Evolutionary conservation across 805 yeast genomes (phyloP).

Genomic region (Candida insectalens): DNA sequence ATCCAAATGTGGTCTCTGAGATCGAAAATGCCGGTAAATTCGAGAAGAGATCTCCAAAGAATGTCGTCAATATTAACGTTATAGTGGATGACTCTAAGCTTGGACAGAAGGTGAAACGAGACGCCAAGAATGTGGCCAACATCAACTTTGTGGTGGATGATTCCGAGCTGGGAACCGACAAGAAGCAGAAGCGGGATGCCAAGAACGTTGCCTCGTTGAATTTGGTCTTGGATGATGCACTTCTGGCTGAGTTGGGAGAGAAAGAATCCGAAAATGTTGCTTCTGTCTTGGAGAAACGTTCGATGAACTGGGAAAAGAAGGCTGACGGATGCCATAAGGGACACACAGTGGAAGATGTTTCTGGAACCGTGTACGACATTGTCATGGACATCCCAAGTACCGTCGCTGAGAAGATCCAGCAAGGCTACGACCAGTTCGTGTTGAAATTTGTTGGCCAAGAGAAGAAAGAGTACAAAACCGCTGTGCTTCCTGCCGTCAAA

Average conservation of each 20-base stretch:
- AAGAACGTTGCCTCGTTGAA: conserved; percentile 12
- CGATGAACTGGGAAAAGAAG: background rate
- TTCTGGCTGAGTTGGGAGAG: conserved; percentile 4
- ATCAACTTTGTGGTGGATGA: conserved; percentile 11
- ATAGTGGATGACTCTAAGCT: conserved; percentile 6
- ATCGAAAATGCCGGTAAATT: background rate
- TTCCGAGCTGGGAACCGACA: conserved; percentile 3
- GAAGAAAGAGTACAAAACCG: conserved; percentile 8
- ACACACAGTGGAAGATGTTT: background rate
- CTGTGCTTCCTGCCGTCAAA: conserved; percentile 18
- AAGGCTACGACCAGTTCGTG: conserved; percentile 1
- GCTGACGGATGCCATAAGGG: background rate
- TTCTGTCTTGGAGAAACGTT: background rate
- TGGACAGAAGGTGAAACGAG: conserved; percentile 5
- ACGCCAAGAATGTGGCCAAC: conserved; percentile 9
- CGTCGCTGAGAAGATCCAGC: background rate
- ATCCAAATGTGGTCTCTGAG: conserved; percentile 1
- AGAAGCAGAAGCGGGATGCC: conserved; percentile 11
- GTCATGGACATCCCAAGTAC: conserved; percentile 2
- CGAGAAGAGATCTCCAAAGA: conserved; percentile 1
- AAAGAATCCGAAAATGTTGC: conserved; percentile 12
- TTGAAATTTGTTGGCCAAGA: background rate
- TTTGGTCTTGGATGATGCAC: conserved; percentile 8
- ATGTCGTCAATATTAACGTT: conserved; percentile 1
- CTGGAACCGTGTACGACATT: conserved; percentile 1